These are phyloP conservation scores for Diplodia seriata DNA, from an alignment of 2,329 filamentous ascomycete species.

Conservation along the genomic window DNA sequence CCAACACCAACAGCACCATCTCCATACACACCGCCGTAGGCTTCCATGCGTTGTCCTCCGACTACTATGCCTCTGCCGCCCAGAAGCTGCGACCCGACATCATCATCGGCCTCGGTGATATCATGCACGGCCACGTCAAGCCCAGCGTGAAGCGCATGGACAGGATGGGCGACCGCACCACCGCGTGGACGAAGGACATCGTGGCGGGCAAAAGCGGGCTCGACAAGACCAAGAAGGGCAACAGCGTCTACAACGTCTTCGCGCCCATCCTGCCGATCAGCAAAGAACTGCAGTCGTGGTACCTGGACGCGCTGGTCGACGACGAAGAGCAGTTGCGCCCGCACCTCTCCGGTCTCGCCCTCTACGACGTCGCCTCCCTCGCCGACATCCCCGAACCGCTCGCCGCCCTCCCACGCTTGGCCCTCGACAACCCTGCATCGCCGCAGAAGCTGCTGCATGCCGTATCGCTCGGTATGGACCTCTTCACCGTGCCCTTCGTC, in stretches of 20 bases:
- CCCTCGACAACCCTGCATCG: slow-evolving; percentile 70
- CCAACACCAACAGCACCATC: slow-evolving; percentile 74
- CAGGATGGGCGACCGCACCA: slow-evolving; percentile 86
- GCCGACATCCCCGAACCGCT: slow-evolving; percentile 70
- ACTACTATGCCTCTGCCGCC: slow-evolving; percentile 72
- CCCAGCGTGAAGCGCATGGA: slow-evolving; percentile 75
- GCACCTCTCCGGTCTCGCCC: slow-evolving; percentile 69
- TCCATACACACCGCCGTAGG: slow-evolving; percentile 87
- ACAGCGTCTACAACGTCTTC: slow-evolving; percentile 54
- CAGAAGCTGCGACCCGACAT: slow-evolving; percentile 78
- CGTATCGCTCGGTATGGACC: slow-evolving; percentile 76
- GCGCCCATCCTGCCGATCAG: slow-evolving; percentile 76
- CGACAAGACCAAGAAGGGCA: slow-evolving; percentile 37
- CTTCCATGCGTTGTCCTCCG: slow-evolving; percentile 72
- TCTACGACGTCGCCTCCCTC: slow-evolving; percentile 77
- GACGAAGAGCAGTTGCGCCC: slow-evolving; percentile 41
- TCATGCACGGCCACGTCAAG: slow-evolving; percentile 63
- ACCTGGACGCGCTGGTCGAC: slow-evolving; percentile 75
- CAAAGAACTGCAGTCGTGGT: slow-evolving; percentile 77
- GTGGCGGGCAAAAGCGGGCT: slow-evolving; percentile 51
- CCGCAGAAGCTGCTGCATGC: slow-evolving; percentile 82
- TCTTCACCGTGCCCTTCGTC: slow-evolving; percentile 80
- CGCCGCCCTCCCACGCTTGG: slow-evolving; percentile 71
- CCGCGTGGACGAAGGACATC: slow-evolving; percentile 78
- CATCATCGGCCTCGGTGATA: slow-evolving; percentile 77